A percentile compares a stretch with the other conserved stretches of the same genome.
phyloP scores from a whole-genome alignment of 2,329 filamentous ascomycete species.

The Neurospora sp. region DNA sequence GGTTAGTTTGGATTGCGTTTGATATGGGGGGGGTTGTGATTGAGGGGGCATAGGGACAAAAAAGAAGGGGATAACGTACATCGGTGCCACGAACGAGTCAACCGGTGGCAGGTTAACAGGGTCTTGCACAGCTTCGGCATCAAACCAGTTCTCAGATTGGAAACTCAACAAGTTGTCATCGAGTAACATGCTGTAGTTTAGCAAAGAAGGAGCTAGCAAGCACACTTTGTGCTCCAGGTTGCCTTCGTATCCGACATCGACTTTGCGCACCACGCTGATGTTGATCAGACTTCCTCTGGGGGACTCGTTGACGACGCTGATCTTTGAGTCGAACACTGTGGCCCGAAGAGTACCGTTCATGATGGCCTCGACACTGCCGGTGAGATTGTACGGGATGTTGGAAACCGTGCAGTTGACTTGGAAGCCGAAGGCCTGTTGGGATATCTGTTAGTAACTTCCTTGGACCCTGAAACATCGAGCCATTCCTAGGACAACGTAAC shows the following conservation, averaged over 20 bases:
- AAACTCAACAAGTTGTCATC: not conserved
- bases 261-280: not conserved
- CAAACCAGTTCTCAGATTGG: not conserved
- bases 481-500: not conserved
- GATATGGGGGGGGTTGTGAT: too few species aligned
- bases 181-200: not conserved
- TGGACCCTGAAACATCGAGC: accelerated
- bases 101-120: not conserved
- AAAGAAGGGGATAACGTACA: not conserved
- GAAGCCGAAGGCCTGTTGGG: not conserved
- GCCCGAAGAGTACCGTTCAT: not conserved
- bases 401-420: not conserved
- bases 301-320: not conserved
- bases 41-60: too few species aligned
- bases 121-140: not conserved
- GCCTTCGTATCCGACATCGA: not conserved
- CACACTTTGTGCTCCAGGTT: not conserved
- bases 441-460: not conserved
- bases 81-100: not conserved
- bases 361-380: not conserved
- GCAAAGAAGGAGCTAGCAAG: not conserved
- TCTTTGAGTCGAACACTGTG: not conserved
- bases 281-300: not conserved
- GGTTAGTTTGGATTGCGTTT: too few species aligned
- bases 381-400: not conserved